Percentiles rank a stretch among this genome's conserved stretches.
These are phyloP conservation scores for Termitomyces sp. DNA, from an alignment of 768 basidiomycete genomes.

Conservation along the genomic window DNA sequence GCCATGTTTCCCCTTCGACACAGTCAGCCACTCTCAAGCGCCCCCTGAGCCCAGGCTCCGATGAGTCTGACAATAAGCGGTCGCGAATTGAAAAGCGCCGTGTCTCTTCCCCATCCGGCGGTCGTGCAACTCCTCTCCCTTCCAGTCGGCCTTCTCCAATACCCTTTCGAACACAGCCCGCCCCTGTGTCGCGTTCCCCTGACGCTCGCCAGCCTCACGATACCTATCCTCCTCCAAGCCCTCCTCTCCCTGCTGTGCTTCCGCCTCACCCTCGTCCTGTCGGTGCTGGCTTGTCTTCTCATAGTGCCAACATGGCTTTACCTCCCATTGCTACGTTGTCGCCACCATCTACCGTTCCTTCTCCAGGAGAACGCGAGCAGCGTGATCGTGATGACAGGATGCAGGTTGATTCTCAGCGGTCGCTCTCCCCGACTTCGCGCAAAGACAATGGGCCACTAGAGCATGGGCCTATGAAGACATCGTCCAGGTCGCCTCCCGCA, in stretches of 20 bases:
- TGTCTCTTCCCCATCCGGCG: conserved; percentile 43
- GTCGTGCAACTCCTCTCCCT: conserved; percentile 50
- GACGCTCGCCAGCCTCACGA: conserved; percentile 52
- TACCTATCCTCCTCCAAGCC: conserved; percentile 41
- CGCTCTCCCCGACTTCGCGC: conserved; percentile 46
- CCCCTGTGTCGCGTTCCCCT: conserved; percentile 56
- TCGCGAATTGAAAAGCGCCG: conserved; percentile 59
- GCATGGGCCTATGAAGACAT: conserved; percentile 34
- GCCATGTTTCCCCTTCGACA: conserved; percentile 58
- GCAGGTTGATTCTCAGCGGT: conserved; percentile 48
- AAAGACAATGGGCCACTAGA: conserved; percentile 36
- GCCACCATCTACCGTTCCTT: conserved; percentile 52
- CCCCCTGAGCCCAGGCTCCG: conserved; percentile 61
- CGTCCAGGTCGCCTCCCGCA: conserved; percentile 44
- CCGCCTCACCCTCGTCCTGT: conserved; percentile 75
- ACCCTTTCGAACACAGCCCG: conserved; percentile 64
- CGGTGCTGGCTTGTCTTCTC: conserved; percentile 45
- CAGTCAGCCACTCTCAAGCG: conserved; percentile 52
- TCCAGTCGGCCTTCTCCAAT: conserved; percentile 66
- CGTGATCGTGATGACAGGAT: conserved; percentile 47
- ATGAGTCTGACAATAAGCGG: conserved; percentile 59
- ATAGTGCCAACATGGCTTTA: conserved; percentile 42
- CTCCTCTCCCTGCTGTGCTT: conserved; percentile 54
- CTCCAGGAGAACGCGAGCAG: conserved; percentile 41
- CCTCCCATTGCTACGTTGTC: conserved; percentile 71